Base-by-base conservation (phyloP, 345 rosid genomes). In the Murraya koenigii region DNA sequence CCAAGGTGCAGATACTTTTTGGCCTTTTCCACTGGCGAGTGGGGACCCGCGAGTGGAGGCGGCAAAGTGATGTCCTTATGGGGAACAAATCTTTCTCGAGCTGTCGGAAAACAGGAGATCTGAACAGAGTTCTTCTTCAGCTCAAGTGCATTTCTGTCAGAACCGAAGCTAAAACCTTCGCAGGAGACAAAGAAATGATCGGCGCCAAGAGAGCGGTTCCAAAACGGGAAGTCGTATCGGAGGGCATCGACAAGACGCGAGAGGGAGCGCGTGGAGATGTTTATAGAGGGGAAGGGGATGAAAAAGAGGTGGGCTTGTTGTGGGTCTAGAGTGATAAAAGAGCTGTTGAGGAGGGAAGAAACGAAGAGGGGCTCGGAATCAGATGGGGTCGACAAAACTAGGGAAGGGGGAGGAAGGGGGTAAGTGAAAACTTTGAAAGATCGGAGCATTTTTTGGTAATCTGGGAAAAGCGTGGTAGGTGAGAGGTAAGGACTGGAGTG, bases 201-300 rank as follows among this genome's bases (percentile, higher is more conserved):
- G 69, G 93, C 87, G 13, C 93, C 93, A 32, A 90, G 91, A 6
- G 91, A 86, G 17, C 93, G 87, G 76, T 90, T 87, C 93, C 93
- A 90, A 86, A 80, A 88, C n/a, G 90, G 87, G 44, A 82, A 80
- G 22, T 79, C 77, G 47, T 68, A 49, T 8, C 86, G 85, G 67
- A 86, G 77, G 33, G 67, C 75, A 7, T 77, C 58, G 36, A 88
- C 55, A 4, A 88, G 79, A 13, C 78, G 81, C n/a, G 87, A 81
- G 20, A 80, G 22, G 30, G 86, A 64, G 41, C 89, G 90, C 23
- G 79, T 23, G 66, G 93, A 70, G 69, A 75, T 30, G 11, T 25
- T 44, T 44, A 13, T 38, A 66, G 89, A 75, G 65, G 84, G 14
- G 83, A 83, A 80, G 20, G 93, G 91, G 75, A 88, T 74, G 84